A percentile compares a stretch with the other conserved stretches of the same genome.
Conservation (phyloP, 2,329 filamentous ascomycete species). For the Tolypocladium ophioglossoides region DNA sequence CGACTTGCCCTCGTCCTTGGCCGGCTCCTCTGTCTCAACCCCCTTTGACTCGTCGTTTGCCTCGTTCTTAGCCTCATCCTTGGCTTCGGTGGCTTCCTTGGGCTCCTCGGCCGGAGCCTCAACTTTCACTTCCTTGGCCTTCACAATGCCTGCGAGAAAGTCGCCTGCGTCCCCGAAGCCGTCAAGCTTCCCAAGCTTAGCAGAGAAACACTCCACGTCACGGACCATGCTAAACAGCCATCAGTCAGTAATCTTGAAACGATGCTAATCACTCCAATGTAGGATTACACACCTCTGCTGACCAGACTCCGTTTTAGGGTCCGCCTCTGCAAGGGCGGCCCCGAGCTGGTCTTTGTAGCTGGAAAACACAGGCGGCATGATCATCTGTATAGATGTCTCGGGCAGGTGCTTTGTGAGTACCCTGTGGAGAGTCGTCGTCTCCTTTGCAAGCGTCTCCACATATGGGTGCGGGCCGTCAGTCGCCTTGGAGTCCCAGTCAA, state of each 20-base stretch:
- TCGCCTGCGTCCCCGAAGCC: constrained; percentile 67
- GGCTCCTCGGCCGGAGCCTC: constrained; percentile 7
- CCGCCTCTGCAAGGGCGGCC: constrained; percentile 54
- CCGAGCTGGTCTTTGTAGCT: constrained; percentile 75
- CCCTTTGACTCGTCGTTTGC: constrained; percentile 8
- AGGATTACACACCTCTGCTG: constrained; percentile 50
- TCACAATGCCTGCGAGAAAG: constrained; percentile 54
- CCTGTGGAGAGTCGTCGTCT: constrained; percentile 74
- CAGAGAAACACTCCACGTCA: constrained; percentile 64
- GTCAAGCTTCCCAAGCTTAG: constrained; percentile 64
- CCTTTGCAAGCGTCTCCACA: constrained; percentile 80
- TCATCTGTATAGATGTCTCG: constrained; percentile 64
- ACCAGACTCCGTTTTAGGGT: constrained; percentile 55
- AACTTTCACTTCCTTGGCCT: constrained; percentile 40
- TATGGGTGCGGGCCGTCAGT: constrained; percentile 47
- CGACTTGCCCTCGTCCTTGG: neutral
- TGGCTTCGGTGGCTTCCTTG: constrained; percentile 6
- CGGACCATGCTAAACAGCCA: constrained; percentile 51
- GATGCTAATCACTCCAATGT: neutral
- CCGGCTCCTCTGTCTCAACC: neutral
- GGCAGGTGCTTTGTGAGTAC: constrained; percentile 75
- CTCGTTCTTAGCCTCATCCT: constrained; percentile 2
- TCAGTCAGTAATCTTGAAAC: neutral
- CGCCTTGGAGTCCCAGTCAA: constrained; percentile 58
- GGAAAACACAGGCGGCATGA: constrained; percentile 77